These are phyloP conservation scores for Yarrowia galli DNA, from an alignment of 1,139 yeast genomes.

Conservation along the genomic window DNA sequence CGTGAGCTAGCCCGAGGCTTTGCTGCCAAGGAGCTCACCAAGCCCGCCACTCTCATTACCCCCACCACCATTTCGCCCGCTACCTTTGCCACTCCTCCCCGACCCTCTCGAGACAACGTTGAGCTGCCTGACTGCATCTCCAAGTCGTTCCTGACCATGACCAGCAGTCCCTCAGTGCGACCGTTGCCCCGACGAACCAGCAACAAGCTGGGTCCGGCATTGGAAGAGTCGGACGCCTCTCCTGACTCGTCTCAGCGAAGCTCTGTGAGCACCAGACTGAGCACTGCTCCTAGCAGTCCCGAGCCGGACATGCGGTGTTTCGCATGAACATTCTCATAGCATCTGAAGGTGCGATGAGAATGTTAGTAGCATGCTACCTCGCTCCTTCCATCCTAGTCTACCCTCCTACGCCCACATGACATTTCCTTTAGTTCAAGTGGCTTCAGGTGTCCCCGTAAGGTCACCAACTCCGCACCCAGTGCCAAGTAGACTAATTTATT, in stretches of 20 bases:
- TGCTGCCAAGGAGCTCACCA: conserved; percentile 18
- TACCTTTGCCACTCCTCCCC: conserved; percentile 11
- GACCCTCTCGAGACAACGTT: conserved; percentile 25
- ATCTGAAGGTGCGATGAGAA: background rate
- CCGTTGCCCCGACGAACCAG: background rate
- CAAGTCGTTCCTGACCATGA: conserved; percentile 20
- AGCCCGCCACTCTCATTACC: conserved; percentile 9
- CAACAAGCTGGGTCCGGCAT: conserved; percentile 2
- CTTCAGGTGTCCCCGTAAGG: background rate
- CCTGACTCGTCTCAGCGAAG: conserved; percentile 12
- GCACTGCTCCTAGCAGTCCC: conserved; percentile 21
- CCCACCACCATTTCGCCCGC: background rate
- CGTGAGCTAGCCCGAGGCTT: conserved; percentile 17
- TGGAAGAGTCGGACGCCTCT: conserved; percentile 4
- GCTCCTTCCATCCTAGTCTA: too few relatives aligned
- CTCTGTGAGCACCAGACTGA: conserved; percentile 13
- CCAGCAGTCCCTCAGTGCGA: conserved; percentile 10
- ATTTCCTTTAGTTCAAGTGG: too few relatives aligned
- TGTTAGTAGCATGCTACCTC: background rate
- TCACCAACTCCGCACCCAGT: background rate
- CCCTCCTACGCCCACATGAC: too few relatives aligned
- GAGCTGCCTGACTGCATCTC: conserved; percentile 19
- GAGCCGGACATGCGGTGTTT: conserved; percentile 23
- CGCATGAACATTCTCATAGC: background rate
- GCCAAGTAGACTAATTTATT: conserved; percentile 14